These are phyloP conservation scores for Blastobotrys persicus DNA, from an alignment of 1,139 yeast genomes.

Conservation along the genomic window DNA sequence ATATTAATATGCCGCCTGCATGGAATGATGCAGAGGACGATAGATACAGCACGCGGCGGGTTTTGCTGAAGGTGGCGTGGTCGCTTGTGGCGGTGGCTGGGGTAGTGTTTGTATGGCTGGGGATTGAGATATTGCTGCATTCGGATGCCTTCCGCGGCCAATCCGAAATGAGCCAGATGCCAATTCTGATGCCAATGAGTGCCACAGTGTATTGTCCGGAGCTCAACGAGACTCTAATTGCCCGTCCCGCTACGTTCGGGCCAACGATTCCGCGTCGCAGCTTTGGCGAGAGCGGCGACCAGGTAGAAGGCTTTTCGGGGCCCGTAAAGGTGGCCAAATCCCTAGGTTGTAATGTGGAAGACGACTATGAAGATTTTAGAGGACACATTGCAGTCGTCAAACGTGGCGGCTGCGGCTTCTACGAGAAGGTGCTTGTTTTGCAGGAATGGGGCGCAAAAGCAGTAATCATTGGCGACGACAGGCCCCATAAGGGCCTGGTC, in stretches of 20 bases:
- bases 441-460: constrained; percentile 43
- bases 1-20: not conserved
- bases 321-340: constrained; percentile 24
- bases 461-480: constrained; percentile 43
- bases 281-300: constrained; percentile 11
- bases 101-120: constrained; percentile 7
- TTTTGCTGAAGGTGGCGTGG: constrained; percentile 7
- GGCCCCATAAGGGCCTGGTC: constrained; percentile 35
- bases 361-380: constrained; percentile 25
- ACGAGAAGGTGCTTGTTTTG: constrained; percentile 38
- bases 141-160: constrained; percentile 3
- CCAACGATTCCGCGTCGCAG: constrained; percentile 28
- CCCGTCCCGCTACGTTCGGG: constrained; percentile 40
- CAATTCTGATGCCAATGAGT: constrained; percentile 31
- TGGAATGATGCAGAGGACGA: constrained; percentile 1
- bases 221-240: constrained; percentile 31
- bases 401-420: constrained; percentile 43
- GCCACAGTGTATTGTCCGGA: constrained; percentile 30
- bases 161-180: constrained; percentile 16
- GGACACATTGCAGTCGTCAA: constrained; percentile 38
- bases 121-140: constrained; percentile 3
- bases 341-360: constrained; percentile 23
- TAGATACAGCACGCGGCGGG: constrained; percentile 6
- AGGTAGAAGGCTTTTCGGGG: constrained; percentile 26
- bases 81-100: constrained; percentile 6